These are phyloP conservation scores for Sporothrix dimorphospora DNA, from an alignment of 2,329 filamentous ascomycete species.

Conservation along the genomic window DNA sequence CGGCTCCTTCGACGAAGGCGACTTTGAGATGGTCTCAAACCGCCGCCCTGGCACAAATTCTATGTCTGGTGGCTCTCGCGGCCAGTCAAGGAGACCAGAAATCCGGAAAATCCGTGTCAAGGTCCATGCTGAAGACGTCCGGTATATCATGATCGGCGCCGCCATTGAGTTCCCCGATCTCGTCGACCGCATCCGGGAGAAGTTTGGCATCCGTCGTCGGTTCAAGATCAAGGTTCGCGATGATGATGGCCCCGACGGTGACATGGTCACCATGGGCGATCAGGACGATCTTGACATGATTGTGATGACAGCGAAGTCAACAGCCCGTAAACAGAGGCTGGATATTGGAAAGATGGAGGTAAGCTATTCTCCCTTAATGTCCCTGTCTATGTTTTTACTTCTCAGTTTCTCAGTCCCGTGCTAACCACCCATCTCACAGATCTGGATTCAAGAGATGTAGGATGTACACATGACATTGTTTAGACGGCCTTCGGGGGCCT, in stretches of 20 bases:
- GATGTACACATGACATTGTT: slow-evolving; percentile 17
- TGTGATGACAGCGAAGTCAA: slow-evolving; percentile 68
- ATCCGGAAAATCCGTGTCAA: slow-evolving; percentile 85
- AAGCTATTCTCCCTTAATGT: slow-evolving; percentile 45
- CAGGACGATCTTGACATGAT: slow-evolving; percentile 95
- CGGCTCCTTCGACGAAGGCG: slow-evolving; percentile 71
- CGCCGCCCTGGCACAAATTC: slow-evolving; percentile 52
- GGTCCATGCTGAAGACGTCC: slow-evolving; percentile 86
- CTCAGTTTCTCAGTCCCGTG: not conserved
- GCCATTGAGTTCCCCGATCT: slow-evolving; percentile 77
- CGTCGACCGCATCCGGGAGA: slow-evolving; percentile 77
- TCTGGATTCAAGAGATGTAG: slow-evolving; percentile 43
- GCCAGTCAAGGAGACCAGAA: slow-evolving; percentile 64
- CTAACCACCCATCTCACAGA: slow-evolving; percentile 38
- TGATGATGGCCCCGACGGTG: slow-evolving; percentile 71
- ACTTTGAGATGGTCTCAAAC: slow-evolving; percentile 76
- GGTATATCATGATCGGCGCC: slow-evolving; percentile 84
- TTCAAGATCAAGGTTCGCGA: slow-evolving; percentile 91
- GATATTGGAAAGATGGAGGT: slow-evolving; percentile 97
- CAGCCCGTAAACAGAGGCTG: slow-evolving; percentile 70
- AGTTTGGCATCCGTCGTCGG: slow-evolving; percentile 75
- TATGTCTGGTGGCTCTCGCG: slow-evolving; percentile 53
- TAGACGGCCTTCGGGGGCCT: not conserved
- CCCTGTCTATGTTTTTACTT: not conserved
- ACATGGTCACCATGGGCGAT: slow-evolving; percentile 97